Conservation (phyloP, 176 grass and related monocot genomes). For the Metroxylon sagu region DNA sequence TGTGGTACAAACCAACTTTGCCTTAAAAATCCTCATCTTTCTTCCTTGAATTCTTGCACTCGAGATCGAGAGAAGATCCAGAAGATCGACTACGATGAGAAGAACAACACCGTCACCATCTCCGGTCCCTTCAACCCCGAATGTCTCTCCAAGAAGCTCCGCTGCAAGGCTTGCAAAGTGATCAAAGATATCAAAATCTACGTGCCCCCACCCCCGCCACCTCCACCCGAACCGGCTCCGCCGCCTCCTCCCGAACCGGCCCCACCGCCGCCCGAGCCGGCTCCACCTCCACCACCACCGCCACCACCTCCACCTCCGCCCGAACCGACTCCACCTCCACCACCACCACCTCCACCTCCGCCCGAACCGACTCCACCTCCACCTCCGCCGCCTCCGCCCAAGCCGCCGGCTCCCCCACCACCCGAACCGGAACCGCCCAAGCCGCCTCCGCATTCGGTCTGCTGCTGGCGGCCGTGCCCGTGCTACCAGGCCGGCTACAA, state of each 20-base stretch:
- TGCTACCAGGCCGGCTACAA: slow-evolving; percentile 31
- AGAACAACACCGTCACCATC: slow-evolving; percentile 61
- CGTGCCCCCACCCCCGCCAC: slow-evolving; percentile 2
- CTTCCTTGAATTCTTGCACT: slow-evolving; percentile 23
- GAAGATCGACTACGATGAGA: slow-evolving; percentile 58
- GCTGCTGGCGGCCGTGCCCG: slow-evolving; percentile 41
- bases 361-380: slow-evolving; percentile 20
- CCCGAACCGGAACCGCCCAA: too few species aligned
- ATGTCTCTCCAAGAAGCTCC: slow-evolving; percentile 57
- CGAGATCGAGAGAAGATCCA: slow-evolving; percentile 51
- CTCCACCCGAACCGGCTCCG: not conserved
- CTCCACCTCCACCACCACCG: not conserved
- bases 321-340: slow-evolving; percentile 15
- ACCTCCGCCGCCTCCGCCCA: not conserved
- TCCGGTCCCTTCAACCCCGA: slow-evolving; percentile 62
- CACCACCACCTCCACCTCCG: slow-evolving; percentile 30
- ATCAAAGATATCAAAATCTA: slow-evolving; percentile 80
- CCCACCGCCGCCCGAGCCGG: slow-evolving; percentile 4
- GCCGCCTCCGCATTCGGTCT: slow-evolving; percentile 36
- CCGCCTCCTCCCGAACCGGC: not conserved
- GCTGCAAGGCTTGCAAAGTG: slow-evolving; percentile 85
- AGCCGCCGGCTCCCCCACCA: too few species aligned
- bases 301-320: not conserved
- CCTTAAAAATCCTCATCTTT: not conserved
- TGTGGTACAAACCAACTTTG: too few species aligned